A percentile compares a stretch with the other conserved stretches of the same genome.
These are phyloP conservation scores for Ajuga reptans DNA, from an alignment of 305 asterid species.

Conservation along the genomic window DNA sequence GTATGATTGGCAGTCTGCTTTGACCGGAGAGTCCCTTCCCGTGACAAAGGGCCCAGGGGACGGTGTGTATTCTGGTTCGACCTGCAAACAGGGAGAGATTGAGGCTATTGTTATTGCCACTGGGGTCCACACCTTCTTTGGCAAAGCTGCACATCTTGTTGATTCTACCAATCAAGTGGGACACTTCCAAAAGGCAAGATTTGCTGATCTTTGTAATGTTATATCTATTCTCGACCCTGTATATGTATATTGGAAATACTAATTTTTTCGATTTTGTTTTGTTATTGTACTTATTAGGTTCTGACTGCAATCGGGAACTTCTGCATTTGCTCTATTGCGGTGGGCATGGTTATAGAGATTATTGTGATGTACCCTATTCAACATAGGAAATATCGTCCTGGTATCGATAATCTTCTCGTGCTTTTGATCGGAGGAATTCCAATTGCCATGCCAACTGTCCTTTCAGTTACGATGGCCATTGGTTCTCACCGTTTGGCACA, in stretches of 20 bases:
- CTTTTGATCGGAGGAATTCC: constrained; percentile 98
- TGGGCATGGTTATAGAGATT: constrained; percentile 89
- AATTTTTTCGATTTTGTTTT: not conserved
- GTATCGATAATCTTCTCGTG: constrained; percentile 96
- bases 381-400: constrained; percentile 79
- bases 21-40: constrained; percentile 97
- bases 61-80: constrained; percentile 97
- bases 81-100: constrained; percentile 97
- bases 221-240: not conserved
- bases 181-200: constrained; percentile 86
- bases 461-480: constrained; percentile 97
- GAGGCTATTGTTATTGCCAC: constrained; percentile 95
- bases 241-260: not conserved
- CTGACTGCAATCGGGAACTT: constrained; percentile 97
- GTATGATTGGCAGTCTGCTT: constrained; percentile 71
- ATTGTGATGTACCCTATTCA: constrained; percentile 96
- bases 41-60: constrained; percentile 98
- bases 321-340: constrained; percentile 95
- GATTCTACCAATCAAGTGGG: constrained; percentile 96
- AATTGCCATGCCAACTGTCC: constrained; percentile 99
- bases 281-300: constrained; percentile 42
- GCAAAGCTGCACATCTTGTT: constrained; percentile 98
- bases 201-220: not conserved
- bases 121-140: constrained; percentile 97
- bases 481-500: constrained; percentile 98